Evolutionary conservation across 192 early-diverging fungal genomes (phyloP).

Genomic region (Coemansia sp.): DNA sequence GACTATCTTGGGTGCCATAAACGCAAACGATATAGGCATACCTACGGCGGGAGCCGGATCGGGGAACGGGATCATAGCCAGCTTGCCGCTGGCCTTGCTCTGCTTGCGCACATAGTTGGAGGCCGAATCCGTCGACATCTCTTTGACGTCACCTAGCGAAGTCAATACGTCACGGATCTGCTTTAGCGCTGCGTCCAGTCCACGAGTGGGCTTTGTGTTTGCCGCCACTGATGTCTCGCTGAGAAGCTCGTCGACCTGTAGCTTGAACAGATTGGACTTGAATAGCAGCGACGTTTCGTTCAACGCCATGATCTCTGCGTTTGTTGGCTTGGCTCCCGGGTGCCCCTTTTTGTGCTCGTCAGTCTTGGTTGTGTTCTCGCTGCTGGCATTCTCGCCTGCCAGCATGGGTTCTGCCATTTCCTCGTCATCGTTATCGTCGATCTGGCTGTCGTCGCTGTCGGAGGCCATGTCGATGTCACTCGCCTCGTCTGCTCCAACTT

Average conservation of each 20-base stretch:
- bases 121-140: constrained; percentile 37
- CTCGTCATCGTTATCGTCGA: constrained; percentile 21
- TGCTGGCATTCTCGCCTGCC: constrained; percentile 4
- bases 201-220: constrained; percentile 30
- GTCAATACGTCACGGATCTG: constrained; percentile 53
- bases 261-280: constrained; percentile 90
- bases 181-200: constrained; percentile 55
- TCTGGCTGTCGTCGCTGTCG: constrained; percentile 5
- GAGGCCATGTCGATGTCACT: constrained; percentile 46
- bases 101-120: constrained; percentile 56
- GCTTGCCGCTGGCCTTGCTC: constrained; percentile 41
- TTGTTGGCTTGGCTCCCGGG: constrained; percentile 54
- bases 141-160: constrained; percentile 5
- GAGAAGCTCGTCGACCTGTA: constrained; percentile 67
- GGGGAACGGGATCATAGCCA: constrained; percentile 68
- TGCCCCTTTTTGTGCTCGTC: constrained; percentile 4
- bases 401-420: constrained; percentile 21
- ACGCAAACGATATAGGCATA: constrained; percentile 78
- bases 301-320: constrained; percentile 82
- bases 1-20: constrained; percentile 71
- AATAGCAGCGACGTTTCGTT: constrained; percentile 82
- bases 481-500: constrained; percentile 32
- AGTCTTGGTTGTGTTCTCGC: constrained; percentile 31
- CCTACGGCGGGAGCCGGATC: constrained; percentile 71
- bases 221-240: constrained; percentile 21